Evolutionary conservation across 202 grass and related monocot species (phyloP).

Genomic region (Zoysia matrella): DNA sequence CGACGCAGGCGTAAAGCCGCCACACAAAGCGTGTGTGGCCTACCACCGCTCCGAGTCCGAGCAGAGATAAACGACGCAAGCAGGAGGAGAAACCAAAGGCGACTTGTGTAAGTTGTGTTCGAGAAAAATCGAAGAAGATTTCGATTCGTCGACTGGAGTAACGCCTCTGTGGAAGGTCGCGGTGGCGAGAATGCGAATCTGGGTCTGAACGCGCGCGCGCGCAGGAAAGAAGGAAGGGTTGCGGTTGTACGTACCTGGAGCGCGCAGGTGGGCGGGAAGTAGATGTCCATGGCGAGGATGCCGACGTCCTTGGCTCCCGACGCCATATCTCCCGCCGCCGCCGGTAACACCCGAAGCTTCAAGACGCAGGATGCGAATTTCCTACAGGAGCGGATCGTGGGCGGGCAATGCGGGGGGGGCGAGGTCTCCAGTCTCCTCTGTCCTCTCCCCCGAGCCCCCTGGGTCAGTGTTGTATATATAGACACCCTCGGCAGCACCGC

Average conservation of each 20-base stretch:
- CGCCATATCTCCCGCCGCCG: not conserved
- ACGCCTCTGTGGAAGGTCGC: not conserved
- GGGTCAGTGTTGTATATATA: conserved; percentile 2
- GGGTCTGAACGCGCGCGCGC: not conserved
- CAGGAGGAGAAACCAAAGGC: not conserved
- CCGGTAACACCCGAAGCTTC: not conserved
- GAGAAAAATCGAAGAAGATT: not conserved
- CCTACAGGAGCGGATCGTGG: conserved; percentile 36
- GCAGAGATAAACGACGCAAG: not conserved
- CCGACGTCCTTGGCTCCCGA: conserved; percentile 35
- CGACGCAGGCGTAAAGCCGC: not conserved
- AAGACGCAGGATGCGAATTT: too few relatives aligned
- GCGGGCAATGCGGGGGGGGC: not conserved
- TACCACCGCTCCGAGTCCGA: too few relatives aligned
- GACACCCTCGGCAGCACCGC: too few relatives aligned
- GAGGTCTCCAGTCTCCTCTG: too few relatives aligned
- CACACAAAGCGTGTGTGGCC: conserved; percentile 2
- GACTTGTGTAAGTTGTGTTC: not conserved
- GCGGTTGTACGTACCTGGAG: conserved; percentile 15
- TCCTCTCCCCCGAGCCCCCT: not conserved
- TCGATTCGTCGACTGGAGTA: not conserved
- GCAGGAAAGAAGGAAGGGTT: not conserved
- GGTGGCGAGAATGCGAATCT: not conserved
- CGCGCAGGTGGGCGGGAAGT: conserved; percentile 45
- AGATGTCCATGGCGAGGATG: conserved; percentile 44